Conservation (phyloP, 805 yeast genomes). For the Candida krabiensis region DNA sequence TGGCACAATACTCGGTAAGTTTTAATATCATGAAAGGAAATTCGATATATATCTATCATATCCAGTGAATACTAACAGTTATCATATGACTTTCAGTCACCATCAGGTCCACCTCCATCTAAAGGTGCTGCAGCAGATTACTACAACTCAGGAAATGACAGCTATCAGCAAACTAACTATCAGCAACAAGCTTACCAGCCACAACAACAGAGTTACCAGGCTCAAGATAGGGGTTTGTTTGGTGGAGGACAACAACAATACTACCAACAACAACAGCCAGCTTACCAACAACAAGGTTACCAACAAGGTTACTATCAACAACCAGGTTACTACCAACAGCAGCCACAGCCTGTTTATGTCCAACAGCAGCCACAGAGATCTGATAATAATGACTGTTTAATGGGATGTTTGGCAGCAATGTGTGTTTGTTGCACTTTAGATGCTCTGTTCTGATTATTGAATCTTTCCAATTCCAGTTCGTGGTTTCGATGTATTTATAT, state of each 20-base stretch:
- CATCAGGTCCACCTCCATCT: conserved; percentile 10
- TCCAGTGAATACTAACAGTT: too few species aligned
- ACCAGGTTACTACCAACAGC: conserved; percentile 39
- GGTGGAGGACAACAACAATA: conserved; percentile 4
- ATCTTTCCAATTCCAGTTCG: too few species aligned
- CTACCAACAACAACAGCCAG: conserved; percentile 18
- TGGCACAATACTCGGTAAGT: conserved; percentile 14
- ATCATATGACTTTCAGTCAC: conserved; percentile 5
- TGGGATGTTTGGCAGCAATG: conserved; percentile 54
- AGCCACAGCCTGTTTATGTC: conserved; percentile 52
- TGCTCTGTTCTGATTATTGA: conserved; percentile 44
- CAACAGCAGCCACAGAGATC: conserved; percentile 49
- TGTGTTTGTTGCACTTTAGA: conserved; percentile 58
- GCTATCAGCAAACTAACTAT: conserved; percentile 1
- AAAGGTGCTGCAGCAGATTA: conserved; percentile 13
- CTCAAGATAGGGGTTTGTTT: conserved; percentile 7
- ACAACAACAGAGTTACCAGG: conserved; percentile 1
- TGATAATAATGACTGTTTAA: conserved; percentile 41
- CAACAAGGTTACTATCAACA: conserved; percentile 22
- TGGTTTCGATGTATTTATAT: too few species aligned
- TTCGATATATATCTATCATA: too few species aligned
- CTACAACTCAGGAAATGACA: conserved; percentile 9
- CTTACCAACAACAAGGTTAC: conserved; percentile 36
- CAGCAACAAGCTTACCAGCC: conserved; percentile 3
- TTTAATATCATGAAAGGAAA: too few species aligned